Conservation (phyloP, 148 eudicot species). For the Cornus suecica region DNA sequence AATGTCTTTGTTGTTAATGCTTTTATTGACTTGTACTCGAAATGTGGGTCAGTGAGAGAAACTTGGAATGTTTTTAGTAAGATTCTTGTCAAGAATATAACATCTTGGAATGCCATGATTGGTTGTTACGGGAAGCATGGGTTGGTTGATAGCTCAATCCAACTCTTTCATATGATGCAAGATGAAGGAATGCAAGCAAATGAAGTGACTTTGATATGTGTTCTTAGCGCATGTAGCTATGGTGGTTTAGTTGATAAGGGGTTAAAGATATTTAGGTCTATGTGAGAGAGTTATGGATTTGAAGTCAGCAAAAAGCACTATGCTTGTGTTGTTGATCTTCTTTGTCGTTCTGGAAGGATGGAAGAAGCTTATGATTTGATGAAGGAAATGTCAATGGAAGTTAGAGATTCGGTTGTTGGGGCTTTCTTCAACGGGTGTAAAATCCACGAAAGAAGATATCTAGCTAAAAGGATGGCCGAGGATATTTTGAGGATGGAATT, state of each 20-base stretch:
- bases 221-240: constrained; percentile 67
- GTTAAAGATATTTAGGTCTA: constrained; percentile 47
- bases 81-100: constrained; percentile 27
- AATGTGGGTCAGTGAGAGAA: constrained; percentile 48
- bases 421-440: constrained; percentile 65
- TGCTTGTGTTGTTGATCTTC: constrained; percentile 61
- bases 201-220: constrained; percentile 51
- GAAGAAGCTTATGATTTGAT: constrained; percentile 57
- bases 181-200: constrained; percentile 40
- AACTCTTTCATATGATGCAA: constrained; percentile 49
- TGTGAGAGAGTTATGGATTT: constrained; percentile 37
- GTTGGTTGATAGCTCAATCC: constrained; percentile 32
- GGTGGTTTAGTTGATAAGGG: constrained; percentile 60
- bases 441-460: constrained; percentile 58
- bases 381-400: constrained; percentile 29
- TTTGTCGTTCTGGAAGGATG: constrained; percentile 59
- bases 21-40: constrained; percentile 64
- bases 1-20: constrained; percentile 58
- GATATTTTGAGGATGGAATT: constrained; percentile 22
- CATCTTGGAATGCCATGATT: constrained; percentile 62
- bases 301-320: constrained; percentile 50
- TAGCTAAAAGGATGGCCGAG: constrained; percentile 44
- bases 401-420: constrained; percentile 41
- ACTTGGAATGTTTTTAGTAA: constrained; percentile 45
- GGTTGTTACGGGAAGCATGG: constrained; percentile 70